Evolutionary conservation across 495 filamentous ascomycete genomes (phyloP), one percentile per base, ranked within the genome.

Genomic region (Apiosordaria backusii): DNA sequence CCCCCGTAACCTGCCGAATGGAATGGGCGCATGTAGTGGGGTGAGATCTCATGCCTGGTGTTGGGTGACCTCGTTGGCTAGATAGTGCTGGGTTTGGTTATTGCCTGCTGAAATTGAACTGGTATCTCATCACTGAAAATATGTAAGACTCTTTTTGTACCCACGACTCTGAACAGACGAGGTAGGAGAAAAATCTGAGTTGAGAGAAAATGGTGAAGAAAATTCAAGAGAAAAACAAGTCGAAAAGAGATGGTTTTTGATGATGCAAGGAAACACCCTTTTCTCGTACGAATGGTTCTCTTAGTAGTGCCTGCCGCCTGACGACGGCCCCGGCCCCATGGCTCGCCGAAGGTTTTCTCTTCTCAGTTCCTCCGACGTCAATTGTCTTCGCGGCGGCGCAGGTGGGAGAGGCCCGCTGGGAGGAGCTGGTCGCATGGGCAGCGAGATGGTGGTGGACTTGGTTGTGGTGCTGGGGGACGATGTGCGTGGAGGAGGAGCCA

Each of bases 361-460:
- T 21, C 54, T 67, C 22, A 64, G 25, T 4, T 70, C 70, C 25
- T 71, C 72, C 18, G 58, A 21, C 18, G 68, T 63, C 19, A 64
- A n/a, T 50, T 81, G 79, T 69, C 81, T 81, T 66, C 77, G 76
- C 45, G 78, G 79, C 7, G 77, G 79, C 57, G 80, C 79, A 26
- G 82, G 81, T 23, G 80, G 80, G 53, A 79, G 72, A 24, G 76
- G 73, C 10, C 76, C 77, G 26, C 74, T 77, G 3, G 79, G 75
- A 24, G 80, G 78, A 54, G 74, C 80, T 57, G 83, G 79, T 45
- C 83, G 78, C 50, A 85, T 76, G 15, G 83, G 80, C 16, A 85
- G 71, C 26, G 76, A 80, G 24, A 83, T 83, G n/a, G 72, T 72
- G 62, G 66, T 52, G n/a, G 67, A 70, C 69, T 40, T 57, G 65